Conservation (phyloP, 2,329 filamentous ascomycete genomes). For the Thielaviopsis musarum region DNA sequence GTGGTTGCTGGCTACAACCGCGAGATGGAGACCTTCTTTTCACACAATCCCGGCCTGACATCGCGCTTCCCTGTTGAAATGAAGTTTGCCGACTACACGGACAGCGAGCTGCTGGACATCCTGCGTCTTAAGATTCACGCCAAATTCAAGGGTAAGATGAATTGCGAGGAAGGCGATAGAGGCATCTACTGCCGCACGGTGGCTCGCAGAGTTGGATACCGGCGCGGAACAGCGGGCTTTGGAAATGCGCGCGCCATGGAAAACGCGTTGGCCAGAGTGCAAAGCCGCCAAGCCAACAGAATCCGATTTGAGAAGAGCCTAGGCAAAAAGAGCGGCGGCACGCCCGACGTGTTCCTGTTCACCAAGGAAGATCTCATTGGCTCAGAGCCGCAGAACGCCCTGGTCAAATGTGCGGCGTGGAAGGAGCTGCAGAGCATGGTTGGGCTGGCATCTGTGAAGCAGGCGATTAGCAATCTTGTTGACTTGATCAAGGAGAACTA, state of each 20-base stretch:
- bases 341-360: slow-evolving; percentile 26
- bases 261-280: slow-evolving; percentile 38
- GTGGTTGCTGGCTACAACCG: slow-evolving; percentile 57
- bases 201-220: slow-evolving; percentile 40
- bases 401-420: slow-evolving; percentile 39
- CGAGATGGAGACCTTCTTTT: slow-evolving; percentile 62
- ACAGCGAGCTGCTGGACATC: slow-evolving; percentile 47
- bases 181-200: slow-evolving; percentile 51
- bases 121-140: slow-evolving; percentile 35
- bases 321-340: slow-evolving; percentile 14
- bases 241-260: slow-evolving; percentile 57
- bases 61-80: slow-evolving; percentile 52
- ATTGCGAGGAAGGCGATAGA: slow-evolving; percentile 36
- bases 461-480: slow-evolving; percentile 39
- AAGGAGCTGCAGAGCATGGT: slow-evolving; percentile 37
- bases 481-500: slow-evolving; percentile 49
- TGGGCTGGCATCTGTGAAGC: slow-evolving; percentile 46
- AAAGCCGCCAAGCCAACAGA: slow-evolving; percentile 40
- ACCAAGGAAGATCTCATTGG: slow-evolving; percentile 56
- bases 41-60: slow-evolving; percentile 53
- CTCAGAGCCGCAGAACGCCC: slow-evolving; percentile 39
- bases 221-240: slow-evolving; percentile 49
- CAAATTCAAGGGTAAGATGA: slow-evolving; percentile 38
- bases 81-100: slow-evolving; percentile 51
- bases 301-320: slow-evolving; percentile 29